Evolutionary conservation across 306 rosid species (phyloP).

Genomic region (Acmispon strigosus): DNA sequence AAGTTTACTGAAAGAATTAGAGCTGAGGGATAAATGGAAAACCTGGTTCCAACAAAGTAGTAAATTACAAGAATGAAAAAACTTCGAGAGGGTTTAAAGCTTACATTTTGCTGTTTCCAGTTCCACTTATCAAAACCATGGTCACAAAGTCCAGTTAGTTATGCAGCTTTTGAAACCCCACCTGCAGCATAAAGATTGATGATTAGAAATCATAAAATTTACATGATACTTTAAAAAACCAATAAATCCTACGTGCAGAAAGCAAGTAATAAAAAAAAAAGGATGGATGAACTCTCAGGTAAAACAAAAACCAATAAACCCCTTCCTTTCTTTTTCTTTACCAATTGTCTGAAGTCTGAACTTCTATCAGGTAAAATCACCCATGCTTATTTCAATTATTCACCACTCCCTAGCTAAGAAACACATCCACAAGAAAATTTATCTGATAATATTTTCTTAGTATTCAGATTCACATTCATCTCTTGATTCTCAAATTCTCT

Average conservation of each 20-base stretch:
- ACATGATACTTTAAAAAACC: not conserved
- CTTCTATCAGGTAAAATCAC: not conserved
- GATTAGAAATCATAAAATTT: not conserved
- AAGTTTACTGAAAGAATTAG: not conserved
- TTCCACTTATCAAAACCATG: slow-evolving; percentile 51
- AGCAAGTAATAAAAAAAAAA: too few species aligned
- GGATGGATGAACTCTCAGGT: too few species aligned
- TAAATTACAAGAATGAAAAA: not conserved
- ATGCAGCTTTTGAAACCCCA: slow-evolving; percentile 3
- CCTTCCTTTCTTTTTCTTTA: not conserved
- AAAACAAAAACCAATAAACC: not conserved
- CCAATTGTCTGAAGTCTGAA: not conserved
- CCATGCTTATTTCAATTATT: not conserved
- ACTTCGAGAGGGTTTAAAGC: not conserved
- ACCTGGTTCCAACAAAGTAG: not conserved
- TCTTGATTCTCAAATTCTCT: not conserved
- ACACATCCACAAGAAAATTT: not conserved
- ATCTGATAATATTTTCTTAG: not conserved
- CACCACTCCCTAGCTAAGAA: not conserved
- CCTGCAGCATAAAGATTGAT: slow-evolving; percentile 27
- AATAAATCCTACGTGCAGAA: not conserved
- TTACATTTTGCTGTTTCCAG: slow-evolving; percentile 40
- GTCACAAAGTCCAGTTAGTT: not conserved
- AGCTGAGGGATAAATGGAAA: not conserved
- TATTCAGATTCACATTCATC: not conserved